Percentiles rank a stretch among this genome's conserved stretches.
Evolutionary conservation across 1,284 basidiomycete species (phyloP).

Genomic region (Inonotus obliquus): DNA sequence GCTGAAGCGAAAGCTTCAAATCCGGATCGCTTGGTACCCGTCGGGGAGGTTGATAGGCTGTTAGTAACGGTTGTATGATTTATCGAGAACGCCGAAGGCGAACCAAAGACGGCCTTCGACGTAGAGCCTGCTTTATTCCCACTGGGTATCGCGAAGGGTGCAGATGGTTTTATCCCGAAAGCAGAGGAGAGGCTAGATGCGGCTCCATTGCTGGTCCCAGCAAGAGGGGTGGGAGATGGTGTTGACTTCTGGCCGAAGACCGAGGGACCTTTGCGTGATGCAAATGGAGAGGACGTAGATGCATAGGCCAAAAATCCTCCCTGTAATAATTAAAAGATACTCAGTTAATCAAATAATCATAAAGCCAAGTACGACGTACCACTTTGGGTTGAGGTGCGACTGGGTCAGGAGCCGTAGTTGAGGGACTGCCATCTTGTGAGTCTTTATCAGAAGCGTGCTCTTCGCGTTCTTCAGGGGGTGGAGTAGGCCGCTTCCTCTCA

Average conservation of each 20-base stretch:
- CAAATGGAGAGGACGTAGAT: constrained; percentile 17
- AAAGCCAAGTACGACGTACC: neutral
- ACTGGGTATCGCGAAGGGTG: constrained; percentile 15
- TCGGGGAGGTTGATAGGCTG: constrained; percentile 26
- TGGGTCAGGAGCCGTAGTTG: constrained; percentile 38
- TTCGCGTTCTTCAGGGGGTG: constrained; percentile 21
- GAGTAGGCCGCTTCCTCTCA: constrained; percentile 18
- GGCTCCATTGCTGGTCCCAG: constrained; percentile 17
- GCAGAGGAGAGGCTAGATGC: constrained; percentile 12
- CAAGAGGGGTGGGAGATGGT: constrained; percentile 17
- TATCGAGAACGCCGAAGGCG: constrained; percentile 20
- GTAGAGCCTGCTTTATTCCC: constrained; percentile 3
- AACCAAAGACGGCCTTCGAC: constrained; percentile 10
- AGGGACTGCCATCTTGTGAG: constrained; percentile 22
- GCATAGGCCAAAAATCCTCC: constrained; percentile 18
- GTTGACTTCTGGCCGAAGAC: constrained; percentile 18
- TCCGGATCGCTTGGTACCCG: constrained; percentile 46
- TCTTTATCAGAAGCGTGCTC: constrained; percentile 8
- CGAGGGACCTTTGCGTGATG: constrained; percentile 14
- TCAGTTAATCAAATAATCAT: neutral
- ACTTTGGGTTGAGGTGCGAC: constrained; percentile 18
- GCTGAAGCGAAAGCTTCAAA: constrained; percentile 62
- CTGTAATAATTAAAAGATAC: constrained; percentile 1
- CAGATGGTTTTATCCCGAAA: constrained; percentile 11
- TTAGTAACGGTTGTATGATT: constrained; percentile 28